Base-by-base conservation (phyloP, 2,329 filamentous ascomycete species). In the Colletotrichum sublineola region DNA sequence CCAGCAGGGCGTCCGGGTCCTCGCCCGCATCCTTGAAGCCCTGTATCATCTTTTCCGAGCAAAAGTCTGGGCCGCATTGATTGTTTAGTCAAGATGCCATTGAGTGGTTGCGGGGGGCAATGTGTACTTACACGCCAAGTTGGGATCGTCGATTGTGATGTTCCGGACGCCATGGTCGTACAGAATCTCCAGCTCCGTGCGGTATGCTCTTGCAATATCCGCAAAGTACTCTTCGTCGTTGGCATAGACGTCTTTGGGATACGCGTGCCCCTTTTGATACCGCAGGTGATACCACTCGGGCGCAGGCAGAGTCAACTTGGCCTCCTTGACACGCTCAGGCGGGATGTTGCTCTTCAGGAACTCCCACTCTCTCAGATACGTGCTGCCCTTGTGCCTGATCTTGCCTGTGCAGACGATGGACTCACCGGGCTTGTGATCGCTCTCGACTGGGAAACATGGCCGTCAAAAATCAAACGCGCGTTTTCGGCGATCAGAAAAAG, bases 211-310 rank as follows among this genome's bases (percentile, higher is more conserved):
- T 63, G 87, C 86, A 73, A 90, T 84, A 69, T 90, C 88, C 61
- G 82, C 84, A 73, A 90, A 90, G 78, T 90, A 90, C 64, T 87
- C 87, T 48, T 86, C 84, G 65, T 90, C 88, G 68, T 83, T 88
- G 65, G 80, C 77, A 71, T 91, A 91, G 36, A 87, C 87, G 33
- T 87, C 85, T 74, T 84, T 84, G 46, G 86, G 85, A 79, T 89
- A 91, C 33, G 89, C 88, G 46, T 82, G 82, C 74, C 82, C 88
- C 73, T 89, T 86, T 80, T 88, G 86, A 78, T 90, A 90, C 62
- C 80, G 77, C 80, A 86, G 84, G 80, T 94, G 91, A 77, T 92
- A 92, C 89, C 89, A 92, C 76, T 88, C 87, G 2, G 89, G 89
- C 1, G 89, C 88, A 20, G 89, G 87, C 62, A 92, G 79, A 11